phyloP scores from a whole-genome alignment of 768 basidiomycete species.

The Hirschioporus abietinus region DNA sequence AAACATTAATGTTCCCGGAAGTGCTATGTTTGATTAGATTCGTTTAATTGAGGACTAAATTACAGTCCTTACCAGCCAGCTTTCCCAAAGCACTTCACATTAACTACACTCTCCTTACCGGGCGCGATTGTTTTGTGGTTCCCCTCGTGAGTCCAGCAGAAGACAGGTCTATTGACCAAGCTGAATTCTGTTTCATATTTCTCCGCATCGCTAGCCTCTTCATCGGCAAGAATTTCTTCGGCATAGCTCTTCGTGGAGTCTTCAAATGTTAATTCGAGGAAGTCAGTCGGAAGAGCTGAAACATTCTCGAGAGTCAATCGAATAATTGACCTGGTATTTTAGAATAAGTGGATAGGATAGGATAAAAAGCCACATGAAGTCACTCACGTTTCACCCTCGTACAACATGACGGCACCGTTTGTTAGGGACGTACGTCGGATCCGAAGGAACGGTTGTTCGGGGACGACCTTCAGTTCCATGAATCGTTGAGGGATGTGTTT shows the following conservation, averaged over 20 bases:
- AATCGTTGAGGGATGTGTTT: constrained; percentile 40
- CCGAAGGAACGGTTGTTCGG: constrained; percentile 82
- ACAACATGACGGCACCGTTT: constrained; percentile 92
- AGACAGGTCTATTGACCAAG: constrained; percentile 70
- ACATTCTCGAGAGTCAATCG: constrained; percentile 89
- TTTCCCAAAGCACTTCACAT: constrained; percentile 80
- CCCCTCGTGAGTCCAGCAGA: constrained; percentile 56
- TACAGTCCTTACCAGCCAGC: constrained; percentile 71
- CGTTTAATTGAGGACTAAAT: constrained; percentile 14
- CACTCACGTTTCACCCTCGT: constrained; percentile 85
- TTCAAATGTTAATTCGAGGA: constrained; percentile 80
- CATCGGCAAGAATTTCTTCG: constrained; percentile 73
- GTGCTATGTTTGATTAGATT: constrained; percentile 41
- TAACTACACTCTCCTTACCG: constrained; percentile 63
- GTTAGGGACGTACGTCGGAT: constrained; percentile 86
- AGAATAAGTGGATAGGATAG: constrained; percentile 9
- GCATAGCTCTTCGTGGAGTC: constrained; percentile 82
- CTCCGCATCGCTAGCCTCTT: constrained; percentile 75
- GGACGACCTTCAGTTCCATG: constrained; percentile 78
- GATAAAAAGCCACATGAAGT: neutral
- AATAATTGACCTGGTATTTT: constrained; percentile 60
- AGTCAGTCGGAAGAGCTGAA: constrained; percentile 77
- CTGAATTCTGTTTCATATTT: constrained; percentile 89
- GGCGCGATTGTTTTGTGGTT: constrained; percentile 56
- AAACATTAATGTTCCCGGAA: constrained; percentile 72